Percentiles rank a stretch among this genome's conserved stretches.
phyloP scores from a whole-genome alignment of 495 filamentous ascomycete genomes.

The Penicillium robsamsonii region DNA sequence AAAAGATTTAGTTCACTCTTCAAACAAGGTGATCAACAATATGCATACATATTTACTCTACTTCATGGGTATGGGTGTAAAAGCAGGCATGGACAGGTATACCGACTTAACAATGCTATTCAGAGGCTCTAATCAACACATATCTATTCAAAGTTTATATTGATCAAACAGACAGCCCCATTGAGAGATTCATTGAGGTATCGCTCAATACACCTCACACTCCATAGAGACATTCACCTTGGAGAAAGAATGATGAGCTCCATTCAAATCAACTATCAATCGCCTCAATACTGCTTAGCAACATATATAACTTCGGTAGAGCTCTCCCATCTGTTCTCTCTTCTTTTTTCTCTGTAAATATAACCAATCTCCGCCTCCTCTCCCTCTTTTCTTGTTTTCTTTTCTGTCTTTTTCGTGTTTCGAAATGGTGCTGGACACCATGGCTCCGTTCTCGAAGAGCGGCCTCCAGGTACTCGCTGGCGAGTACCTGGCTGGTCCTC shows the following conservation, averaged over 20 bases:
- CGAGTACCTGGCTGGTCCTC: slow-evolving; percentile 1
- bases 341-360: not conserved
- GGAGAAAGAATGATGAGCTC: not conserved
- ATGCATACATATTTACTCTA: too few species aligned
- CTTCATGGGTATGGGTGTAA: not conserved
- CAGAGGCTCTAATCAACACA: not conserved
- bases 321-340: not conserved
- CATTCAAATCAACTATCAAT: not conserved
- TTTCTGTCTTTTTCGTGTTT: not conserved
- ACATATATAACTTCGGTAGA: not conserved
- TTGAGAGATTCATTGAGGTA: not conserved
- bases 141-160: not conserved
- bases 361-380: not conserved
- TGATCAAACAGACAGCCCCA: not conserved
- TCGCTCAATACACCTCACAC: not conserved
- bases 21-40: too few species aligned
- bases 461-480: slow-evolving; percentile 4
- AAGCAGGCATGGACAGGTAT: not conserved
- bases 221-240: not conserved
- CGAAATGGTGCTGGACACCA: not conserved
- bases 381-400: not conserved
- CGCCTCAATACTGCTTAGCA: not conserved
- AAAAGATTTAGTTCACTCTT: too few species aligned
- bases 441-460: slow-evolving; percentile 1
- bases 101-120: not conserved